These are phyloP conservation scores for Immersiporthe knoxdaviesiana DNA, from an alignment of 2,329 filamentous ascomycete genomes.

Conservation along the genomic window DNA sequence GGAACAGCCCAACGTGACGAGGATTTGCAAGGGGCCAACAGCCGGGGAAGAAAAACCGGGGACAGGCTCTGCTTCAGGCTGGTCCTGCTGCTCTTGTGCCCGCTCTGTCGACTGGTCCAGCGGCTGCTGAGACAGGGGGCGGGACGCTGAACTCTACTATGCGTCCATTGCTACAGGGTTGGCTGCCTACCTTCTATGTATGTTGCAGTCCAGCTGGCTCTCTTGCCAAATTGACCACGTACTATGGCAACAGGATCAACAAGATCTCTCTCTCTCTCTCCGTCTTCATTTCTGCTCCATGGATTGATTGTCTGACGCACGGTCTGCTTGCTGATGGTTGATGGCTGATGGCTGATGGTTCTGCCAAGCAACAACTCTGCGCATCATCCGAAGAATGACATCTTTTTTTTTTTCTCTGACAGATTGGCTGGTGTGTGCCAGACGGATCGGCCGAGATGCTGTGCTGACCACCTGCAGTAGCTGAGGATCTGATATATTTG, in stretches of 20 bases:
- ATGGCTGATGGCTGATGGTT: conserved; percentile 3
- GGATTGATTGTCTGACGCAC: neutral
- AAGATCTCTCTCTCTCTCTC: neutral
- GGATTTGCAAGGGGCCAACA: conserved; percentile 23
- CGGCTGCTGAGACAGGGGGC: conserved; percentile 26
- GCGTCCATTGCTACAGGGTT: conserved; percentile 12
- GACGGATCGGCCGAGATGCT: conserved; percentile 14
- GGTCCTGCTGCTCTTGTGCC: conserved; percentile 1
- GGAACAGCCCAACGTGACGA: conserved; percentile 18
- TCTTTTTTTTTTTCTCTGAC: neutral
- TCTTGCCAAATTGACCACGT: neutral
- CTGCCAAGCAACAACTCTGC: neutral
- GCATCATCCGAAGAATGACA: neutral
- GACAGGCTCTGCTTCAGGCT: conserved; percentile 17
- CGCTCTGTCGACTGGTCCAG: conserved; percentile 23
- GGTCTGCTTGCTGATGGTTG: neutral
- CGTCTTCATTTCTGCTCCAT: neutral
- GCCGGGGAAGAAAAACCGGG: conserved; percentile 23
- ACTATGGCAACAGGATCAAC: too few relatives aligned
- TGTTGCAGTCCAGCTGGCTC: neutral
- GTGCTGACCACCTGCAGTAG: conserved; percentile 20
- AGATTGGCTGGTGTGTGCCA: neutral
- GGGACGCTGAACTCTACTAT: conserved; percentile 14
- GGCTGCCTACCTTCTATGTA: too few relatives aligned
- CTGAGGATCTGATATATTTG: conserved; percentile 9